Percentiles rank a stretch among this genome's conserved stretches.
Conservation (phyloP, 2,329 filamentous ascomycete species). For the Pestalotiopsis sp. region DNA sequence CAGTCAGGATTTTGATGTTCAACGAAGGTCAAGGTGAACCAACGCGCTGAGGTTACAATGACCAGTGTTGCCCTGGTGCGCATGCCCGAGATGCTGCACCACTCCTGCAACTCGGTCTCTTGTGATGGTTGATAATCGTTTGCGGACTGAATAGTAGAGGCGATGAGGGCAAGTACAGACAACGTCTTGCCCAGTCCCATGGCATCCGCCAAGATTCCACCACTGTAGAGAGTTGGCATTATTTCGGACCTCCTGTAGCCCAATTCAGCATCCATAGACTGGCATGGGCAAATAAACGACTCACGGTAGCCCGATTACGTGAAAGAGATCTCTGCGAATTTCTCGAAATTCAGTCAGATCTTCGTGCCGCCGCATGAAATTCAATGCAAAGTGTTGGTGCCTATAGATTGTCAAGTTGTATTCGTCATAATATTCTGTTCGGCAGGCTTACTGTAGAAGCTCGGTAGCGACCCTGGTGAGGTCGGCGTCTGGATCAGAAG, state of each 20-base stretch:
- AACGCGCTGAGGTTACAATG: not conserved
- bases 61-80: not conserved
- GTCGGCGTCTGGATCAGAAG: not conserved
- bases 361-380: not conserved
- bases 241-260: not conserved
- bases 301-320: not conserved
- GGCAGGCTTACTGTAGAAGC: not conserved
- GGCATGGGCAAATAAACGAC: not conserved
- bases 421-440: not conserved
- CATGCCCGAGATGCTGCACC: too few species aligned
- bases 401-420: not conserved
- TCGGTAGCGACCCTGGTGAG: not conserved
- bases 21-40: not conserved
- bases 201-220: not conserved
- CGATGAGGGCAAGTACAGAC: not conserved
- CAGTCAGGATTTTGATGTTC: not conserved
- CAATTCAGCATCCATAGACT: not conserved
- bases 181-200: not conserved
- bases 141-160: not conserved
- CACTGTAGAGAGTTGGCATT: not conserved
- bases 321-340: not conserved
- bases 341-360: not conserved
- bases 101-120: too few species aligned
- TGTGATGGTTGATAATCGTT: not conserved
- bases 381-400: not conserved